Evolutionary conservation across 2,329 filamentous ascomycete species (phyloP).

Genomic region (Fusarium austroafricanum): DNA sequence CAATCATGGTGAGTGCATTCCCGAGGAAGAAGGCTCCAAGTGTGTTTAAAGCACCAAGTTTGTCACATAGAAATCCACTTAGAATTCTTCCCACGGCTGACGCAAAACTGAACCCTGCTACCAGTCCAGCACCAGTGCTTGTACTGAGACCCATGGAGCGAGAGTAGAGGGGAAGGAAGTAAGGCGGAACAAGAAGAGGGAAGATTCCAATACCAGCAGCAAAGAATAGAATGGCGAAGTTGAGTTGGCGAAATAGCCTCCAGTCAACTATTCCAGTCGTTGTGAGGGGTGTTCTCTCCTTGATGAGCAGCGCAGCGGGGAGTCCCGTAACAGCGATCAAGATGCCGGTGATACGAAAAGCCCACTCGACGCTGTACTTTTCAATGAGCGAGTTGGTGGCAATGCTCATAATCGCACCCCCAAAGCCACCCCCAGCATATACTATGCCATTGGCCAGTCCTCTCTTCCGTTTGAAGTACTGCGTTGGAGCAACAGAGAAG

Average conservation of each 20-base stretch:
- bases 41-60: slow-evolving; percentile 66
- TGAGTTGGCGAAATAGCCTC: slow-evolving; percentile 63
- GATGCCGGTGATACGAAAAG: slow-evolving; percentile 65
- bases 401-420: slow-evolving; percentile 65
- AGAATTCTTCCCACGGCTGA: slow-evolving; percentile 68
- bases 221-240: slow-evolving; percentile 65
- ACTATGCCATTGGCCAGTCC: slow-evolving; percentile 68
- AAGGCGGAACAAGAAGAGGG: slow-evolving; percentile 69
- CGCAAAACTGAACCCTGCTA: slow-evolving; percentile 71
- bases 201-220: slow-evolving; percentile 68
- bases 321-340: slow-evolving; percentile 64
- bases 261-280: slow-evolving; percentile 59
- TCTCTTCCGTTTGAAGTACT: slow-evolving; percentile 66
- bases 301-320: slow-evolving; percentile 66
- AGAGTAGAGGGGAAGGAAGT: slow-evolving; percentile 69
- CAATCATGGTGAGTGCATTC: slow-evolving; percentile 68
- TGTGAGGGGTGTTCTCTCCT: slow-evolving; percentile 53
- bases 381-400: slow-evolving; percentile 61
- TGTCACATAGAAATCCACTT: slow-evolving; percentile 66
- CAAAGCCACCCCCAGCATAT: slow-evolving; percentile 65
- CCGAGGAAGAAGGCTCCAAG: slow-evolving; percentile 63
- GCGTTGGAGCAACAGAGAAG: slow-evolving; percentile 50
- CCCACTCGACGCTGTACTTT: slow-evolving; percentile 60
- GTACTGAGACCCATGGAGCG: slow-evolving; percentile 65
- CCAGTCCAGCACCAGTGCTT: slow-evolving; percentile 64